Percentiles rank a stretch among this genome's conserved stretches.
phyloP scores from a whole-genome alignment of 371 early-diverging fungal genomes.

The Haplosporangium sp. region DNA sequence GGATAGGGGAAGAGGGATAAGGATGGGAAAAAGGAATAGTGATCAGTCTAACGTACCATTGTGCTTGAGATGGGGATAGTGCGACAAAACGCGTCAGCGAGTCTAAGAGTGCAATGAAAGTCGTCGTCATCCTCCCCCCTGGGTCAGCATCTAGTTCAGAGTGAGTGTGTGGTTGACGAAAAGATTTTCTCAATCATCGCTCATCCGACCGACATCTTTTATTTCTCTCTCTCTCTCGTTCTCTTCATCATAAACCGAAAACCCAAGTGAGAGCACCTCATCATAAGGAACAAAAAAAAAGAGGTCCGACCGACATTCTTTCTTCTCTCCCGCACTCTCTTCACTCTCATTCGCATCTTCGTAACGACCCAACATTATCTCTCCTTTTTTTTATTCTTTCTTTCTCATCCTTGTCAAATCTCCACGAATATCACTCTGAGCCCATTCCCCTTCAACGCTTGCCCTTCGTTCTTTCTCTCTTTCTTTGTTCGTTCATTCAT shows the following conservation, averaged over 20 bases:
- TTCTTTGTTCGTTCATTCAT: neutral
- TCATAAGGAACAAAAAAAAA: neutral
- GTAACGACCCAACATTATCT: neutral
- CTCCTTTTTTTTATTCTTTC: slow-evolving; percentile 1
- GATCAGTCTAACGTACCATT: no score
- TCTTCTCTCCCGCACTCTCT: slow-evolving; percentile 4
- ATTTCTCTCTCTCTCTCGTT: no score
- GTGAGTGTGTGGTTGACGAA: no score
- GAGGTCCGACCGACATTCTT: neutral
- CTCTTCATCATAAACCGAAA: neutral
- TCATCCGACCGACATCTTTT: no score
- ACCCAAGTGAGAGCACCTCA: neutral
- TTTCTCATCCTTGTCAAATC: neutral
- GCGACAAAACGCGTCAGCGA: no score
- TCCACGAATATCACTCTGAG: no score
- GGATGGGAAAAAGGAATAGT: neutral
- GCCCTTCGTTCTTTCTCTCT: neutral
- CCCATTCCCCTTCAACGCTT: neutral
- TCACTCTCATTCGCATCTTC: neutral
- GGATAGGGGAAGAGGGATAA: neutral
- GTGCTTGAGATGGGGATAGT: no score
- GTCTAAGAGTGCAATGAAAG: no score
- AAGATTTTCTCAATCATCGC: no score
- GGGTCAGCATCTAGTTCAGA: no score
- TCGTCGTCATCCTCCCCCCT: no score